Conservation (phyloP, 2,329 filamentous ascomycete genomes). For the Grosmannia serpens region DNA sequence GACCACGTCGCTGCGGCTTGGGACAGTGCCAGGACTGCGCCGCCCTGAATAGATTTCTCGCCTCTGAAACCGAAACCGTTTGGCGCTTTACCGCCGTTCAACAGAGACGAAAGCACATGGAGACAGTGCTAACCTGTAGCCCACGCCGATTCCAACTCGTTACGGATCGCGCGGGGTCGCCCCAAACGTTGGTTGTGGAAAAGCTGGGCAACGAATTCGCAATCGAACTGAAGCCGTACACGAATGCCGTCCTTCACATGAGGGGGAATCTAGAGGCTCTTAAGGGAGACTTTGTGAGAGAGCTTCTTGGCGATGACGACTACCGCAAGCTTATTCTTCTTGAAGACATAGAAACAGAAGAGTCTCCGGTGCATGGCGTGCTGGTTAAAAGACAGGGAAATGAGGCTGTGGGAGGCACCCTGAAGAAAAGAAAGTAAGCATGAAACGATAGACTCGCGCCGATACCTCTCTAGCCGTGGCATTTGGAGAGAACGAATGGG, state of each 20-base stretch:
- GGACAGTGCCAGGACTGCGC: neutral
- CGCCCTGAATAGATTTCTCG: neutral
- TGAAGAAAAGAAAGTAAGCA: neutral
- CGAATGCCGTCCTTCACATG: neutral
- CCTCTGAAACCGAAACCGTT: neutral
- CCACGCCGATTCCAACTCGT: neutral
- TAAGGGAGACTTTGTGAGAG: neutral
- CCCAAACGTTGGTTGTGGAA: neutral
- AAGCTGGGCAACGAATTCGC: neutral
- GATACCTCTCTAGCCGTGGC: too few species aligned
- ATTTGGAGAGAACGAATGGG: too few species aligned
- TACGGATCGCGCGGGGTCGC: neutral
- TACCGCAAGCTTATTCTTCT: neutral
- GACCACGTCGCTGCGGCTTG: neutral
- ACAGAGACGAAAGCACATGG: neutral
- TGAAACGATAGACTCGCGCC: too few species aligned
- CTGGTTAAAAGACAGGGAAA: neutral
- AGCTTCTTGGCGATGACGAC: neutral
- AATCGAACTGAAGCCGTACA: neutral
- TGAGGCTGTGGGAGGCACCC: neutral
- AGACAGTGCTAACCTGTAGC: neutral
- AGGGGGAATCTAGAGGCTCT: neutral
- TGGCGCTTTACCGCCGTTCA: neutral
- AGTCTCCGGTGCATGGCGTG: neutral
- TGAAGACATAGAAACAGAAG: neutral